Base-by-base conservation (phyloP, 2,329 filamentous ascomycete genomes). In the Zymoseptoria passerinii region DNA sequence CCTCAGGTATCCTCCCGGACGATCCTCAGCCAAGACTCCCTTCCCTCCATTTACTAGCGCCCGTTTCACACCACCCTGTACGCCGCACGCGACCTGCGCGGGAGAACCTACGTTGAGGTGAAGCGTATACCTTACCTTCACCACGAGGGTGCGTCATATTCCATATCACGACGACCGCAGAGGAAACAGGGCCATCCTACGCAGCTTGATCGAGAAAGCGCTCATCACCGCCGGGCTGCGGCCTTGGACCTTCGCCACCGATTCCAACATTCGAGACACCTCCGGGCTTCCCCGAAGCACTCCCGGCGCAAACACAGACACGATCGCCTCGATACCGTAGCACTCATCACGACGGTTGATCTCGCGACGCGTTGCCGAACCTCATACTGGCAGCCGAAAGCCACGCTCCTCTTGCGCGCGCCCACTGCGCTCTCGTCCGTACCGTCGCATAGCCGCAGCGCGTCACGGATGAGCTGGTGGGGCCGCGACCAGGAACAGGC, bases 381-480 rank as follows among this genome's bases (percentile, higher is more conserved):
- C 52, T 8, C 18, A 44, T 29, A 28, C 27, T 54, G 51, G 50
- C 56, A 52, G 51, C 51, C 8, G 9, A 28, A 27, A n/a, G 44
- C 8, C 20, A 28, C 29, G 16, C 35, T 35, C 23, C 40, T 35
- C 57, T 52, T 53, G 57, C 40, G 35, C 51, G 53, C 57, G 27
- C 28, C 48, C 57, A 13, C 18, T 48, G 35, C 52, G 57, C 57
- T 29, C 27, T 28, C 57, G 53, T 49, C 58, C 56, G 59, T 59
- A 59, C 58, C 63, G 61, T 59, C 59, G 61, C 53, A 52, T 50
- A 50, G 44, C 44, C 55, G 58, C 51, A 54, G 55, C 54, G 50
- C 56, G 58, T 57, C 54, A 59, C 63, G 63, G 61, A 65, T 65
- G 63, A 59, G 58, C 55, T 55, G 61, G 60, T 56, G 55, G 59